Base-by-base conservation (phyloP, 2,329 filamentous ascomycete species). In the Ophiostoma triangulosporum region DNA sequence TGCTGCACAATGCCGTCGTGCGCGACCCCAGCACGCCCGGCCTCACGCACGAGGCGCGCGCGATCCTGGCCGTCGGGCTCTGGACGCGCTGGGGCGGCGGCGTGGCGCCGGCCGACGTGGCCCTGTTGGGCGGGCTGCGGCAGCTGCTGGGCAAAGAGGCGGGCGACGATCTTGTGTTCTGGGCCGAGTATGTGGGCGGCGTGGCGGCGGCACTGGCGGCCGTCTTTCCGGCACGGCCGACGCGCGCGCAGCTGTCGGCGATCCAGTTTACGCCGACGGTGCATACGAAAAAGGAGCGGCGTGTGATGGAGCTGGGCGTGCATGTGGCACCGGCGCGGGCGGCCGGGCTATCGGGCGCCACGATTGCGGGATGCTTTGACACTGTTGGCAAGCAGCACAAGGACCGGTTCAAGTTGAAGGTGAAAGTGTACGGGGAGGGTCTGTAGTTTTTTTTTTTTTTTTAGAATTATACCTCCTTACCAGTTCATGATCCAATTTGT, bases 41-140 rank as follows among this genome's bases (percentile, higher is more conserved):
- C 0, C 68, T 94, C 26, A 82, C 80, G 1, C 89, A 96, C 63
- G 66, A 80, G 45, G 75, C 81, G 50, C 78, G 88, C 12, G 84
- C 86, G 0, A 66, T 86, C 2, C 71, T 95, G 3, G 86, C 80
- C 0, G 69, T 95, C 4, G 75, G 84, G 1, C 72, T 87, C 1
- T 88, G 81, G 60, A 81, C 84, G 46, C 75, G 88, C 59, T 94
- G 88, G 80, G 84, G 81, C 17, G 81, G 80, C 2, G 75, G 77
- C 48, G 63, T 81, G 4, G 72, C 72, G 0, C 71, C 72, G 1
- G 63, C 69, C 0, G 78, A 83, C 56, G 61, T 63, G 14, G 63
- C 66, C 46, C 64, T 78, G 12, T 67, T 71, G 54, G 59, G 61
- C 4, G 68, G 68, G 6, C 64, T 80, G n/a, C 66, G 66, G 32